Base-by-base conservation (phyloP, 768 basidiomycete genomes). In the Sporobolomyces phaffii region DNA sequence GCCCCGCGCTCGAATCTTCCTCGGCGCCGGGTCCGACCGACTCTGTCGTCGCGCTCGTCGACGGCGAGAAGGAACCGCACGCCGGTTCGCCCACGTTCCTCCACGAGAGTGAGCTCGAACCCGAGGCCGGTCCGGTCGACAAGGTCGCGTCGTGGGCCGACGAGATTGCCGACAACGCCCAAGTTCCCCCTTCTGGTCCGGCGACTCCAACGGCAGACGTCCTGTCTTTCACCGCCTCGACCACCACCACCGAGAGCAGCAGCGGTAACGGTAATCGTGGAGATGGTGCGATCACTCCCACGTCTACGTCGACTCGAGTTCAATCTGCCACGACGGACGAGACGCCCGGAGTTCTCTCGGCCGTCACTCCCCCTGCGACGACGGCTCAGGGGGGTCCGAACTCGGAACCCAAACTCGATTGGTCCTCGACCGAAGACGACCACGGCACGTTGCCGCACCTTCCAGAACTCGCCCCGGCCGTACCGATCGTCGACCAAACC, bases 41-140 rank as follows among this genome's bases (percentile, higher is more conserved):
- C 60, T 59, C 59, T 8, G 65, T 63, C 56, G 47, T 58, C 52
- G 69, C 60, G 29, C 65, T 65, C 61, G 53, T 62, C 47, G 62
- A 72, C 64, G 65, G 68, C 28, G 60, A 64, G 45, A 26, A 60
- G 60, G 44, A 58, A 22, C 11, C 29, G 31, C 3, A 43, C 60
- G 22, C 24, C 20, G 6, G 41, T 9, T 9, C 38, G 38, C 48
- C 53, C 9, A 63, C 62, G 29, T 75, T 75, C 68, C 64, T 75
- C 45, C 68, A 75, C 54, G 70, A 70, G 8, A 60, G 54, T 5
- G 74, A 75, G 56, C 56, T 75, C 52, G 62, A 48, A 34, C 48
- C 53, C 7, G 31, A 40, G 8, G 13, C 54, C 0, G 28, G 31
- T 45, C 47, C 61, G n/a, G 48, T 40, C 9, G 68, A 68, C 29